These are phyloP conservation scores for Trichoderma asperelloides DNA, from an alignment of 495 filamentous ascomycete species.

Conservation along the genomic window DNA sequence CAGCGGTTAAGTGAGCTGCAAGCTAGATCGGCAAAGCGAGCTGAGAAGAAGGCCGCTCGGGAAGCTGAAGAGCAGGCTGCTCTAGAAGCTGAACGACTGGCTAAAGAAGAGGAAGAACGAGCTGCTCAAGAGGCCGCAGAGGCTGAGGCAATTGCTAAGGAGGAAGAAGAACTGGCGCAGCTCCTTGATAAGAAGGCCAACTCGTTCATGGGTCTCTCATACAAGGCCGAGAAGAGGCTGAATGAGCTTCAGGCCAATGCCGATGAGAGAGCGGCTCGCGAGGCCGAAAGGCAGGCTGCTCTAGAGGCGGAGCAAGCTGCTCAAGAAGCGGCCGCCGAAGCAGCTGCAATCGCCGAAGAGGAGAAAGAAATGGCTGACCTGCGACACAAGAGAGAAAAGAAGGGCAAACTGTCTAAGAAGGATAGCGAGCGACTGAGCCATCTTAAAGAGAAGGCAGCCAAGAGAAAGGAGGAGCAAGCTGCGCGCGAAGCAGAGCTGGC, in stretches of 20 bases:
- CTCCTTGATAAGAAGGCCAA: conserved; percentile 10
- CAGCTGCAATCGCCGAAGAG: background rate
- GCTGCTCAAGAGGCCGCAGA: conserved; percentile 10
- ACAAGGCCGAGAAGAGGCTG: conserved; percentile 13
- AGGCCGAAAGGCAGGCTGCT: background rate
- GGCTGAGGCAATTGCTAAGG: conserved; percentile 13
- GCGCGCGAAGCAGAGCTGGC: conserved; percentile 16
- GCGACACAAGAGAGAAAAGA: conserved; percentile 11
- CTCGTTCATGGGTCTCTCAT: background rate
- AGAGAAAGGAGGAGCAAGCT: conserved; percentile 22
- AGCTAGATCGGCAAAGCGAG: background rate
- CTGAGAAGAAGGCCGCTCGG: conserved; percentile 13
- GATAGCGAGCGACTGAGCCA: conserved; percentile 29
- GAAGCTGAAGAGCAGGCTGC: conserved; percentile 16
- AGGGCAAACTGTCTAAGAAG: conserved; percentile 22
- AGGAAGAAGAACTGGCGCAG: background rate
- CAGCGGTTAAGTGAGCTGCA: background rate
- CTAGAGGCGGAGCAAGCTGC: conserved; percentile 13
- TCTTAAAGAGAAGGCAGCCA: conserved; percentile 25
- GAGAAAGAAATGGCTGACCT: background rate
- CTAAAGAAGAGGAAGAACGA: conserved; percentile 17
- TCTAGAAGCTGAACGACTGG: conserved; percentile 10
- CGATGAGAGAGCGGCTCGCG: conserved; percentile 19
- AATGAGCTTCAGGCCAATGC: conserved; percentile 14
- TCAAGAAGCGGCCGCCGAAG: conserved; percentile 1